Evolutionary conservation across 805 yeast species (phyloP), one percentile per base, ranked within the genome.

Genomic region (Kazachstania viticola): DNA sequence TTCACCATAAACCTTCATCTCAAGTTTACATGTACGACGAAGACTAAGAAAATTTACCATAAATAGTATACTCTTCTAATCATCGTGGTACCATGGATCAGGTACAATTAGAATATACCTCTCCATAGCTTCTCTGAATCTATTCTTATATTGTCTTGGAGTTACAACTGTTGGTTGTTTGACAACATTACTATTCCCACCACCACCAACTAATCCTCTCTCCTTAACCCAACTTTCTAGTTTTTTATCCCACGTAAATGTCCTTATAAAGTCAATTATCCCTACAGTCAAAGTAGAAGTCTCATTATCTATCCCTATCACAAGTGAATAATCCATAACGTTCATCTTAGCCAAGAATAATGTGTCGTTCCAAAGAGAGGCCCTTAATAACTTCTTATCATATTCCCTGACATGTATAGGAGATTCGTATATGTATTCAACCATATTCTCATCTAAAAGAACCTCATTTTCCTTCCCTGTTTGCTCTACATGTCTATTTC

Each of bases 201-300:
- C 44, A 5, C 84, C 85, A 4, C 85, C 85, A 27, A 88, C 94
- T 23, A 91, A 63, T 1, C 88, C 87, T 46, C 83, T 80, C 35
- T 94, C 98, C 53, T 91, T 91, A 23, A 91, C 98, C 98, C 98
- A 91, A 53, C 94, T 85, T 54, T 91, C 99, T 17, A 91, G 72
- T 56, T 87, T 91, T 57, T 91, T 91, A 49, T 91, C 99, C 99
- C 99, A 91, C 0, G 99, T 91, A 48, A 88, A 91, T 0, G 98
- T 85, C 37, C 99, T 61, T 27, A 91, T 75, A 64, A 93, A 91
- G 55, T 91, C 80, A 38, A 91, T 87, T 25, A 91, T 87, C 3
- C 99, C 99, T 11, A 87, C 95, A 14, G 85, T 84, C 23, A 91
- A 63, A 33, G 77, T 77, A 31, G 69, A 68, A 39, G 70, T 70